Percentiles rank a stretch among this genome's conserved stretches.
Conservation (phyloP, 2,329 filamentous ascomycete genomes). For the Diplodia mutila region DNA sequence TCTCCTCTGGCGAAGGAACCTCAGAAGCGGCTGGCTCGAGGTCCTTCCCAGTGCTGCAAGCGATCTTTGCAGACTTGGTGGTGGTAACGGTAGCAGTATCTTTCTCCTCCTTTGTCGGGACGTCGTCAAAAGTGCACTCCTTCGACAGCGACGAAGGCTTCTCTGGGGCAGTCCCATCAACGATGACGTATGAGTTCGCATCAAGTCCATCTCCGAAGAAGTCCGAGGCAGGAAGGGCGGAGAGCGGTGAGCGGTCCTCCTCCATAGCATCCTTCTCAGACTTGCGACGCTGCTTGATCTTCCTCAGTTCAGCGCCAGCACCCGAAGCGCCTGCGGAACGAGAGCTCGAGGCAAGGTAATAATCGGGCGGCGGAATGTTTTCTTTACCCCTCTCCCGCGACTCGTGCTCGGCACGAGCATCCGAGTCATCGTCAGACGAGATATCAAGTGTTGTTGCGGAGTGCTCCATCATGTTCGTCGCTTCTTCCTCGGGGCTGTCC, state of each 20-base stretch:
- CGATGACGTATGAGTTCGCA: conserved; percentile 40
- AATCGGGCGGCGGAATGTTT: conserved; percentile 76
- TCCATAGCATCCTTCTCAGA: conserved; percentile 45
- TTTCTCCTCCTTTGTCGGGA: background rate
- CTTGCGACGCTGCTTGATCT: conserved; percentile 34
- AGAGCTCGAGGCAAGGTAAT: conserved; percentile 24
- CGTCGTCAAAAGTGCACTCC: conserved; percentile 36
- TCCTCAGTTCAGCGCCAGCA: conserved; percentile 32
- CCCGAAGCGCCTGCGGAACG: conserved; percentile 28
- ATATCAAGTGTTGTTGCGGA: conserved; percentile 86
- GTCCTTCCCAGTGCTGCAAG: background rate
- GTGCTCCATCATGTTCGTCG: conserved; percentile 92
- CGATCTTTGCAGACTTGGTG: background rate
- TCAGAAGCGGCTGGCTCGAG: background rate
- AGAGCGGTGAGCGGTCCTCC: conserved; percentile 44
- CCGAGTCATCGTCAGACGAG: conserved; percentile 80
- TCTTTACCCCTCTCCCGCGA: conserved; percentile 79
- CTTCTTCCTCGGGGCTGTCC: conserved; percentile 86
- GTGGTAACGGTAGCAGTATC: background rate
- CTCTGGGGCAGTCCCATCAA: conserved; percentile 39
- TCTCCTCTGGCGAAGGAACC: background rate
- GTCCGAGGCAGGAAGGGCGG: conserved; percentile 40
- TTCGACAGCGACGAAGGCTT: conserved; percentile 41
- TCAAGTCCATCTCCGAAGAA: conserved; percentile 46
- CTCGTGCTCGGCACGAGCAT: conserved; percentile 56